phyloP scores from a whole-genome alignment of 1,284 basidiomycete genomes.

The Phenoliferia sp. region DNA sequence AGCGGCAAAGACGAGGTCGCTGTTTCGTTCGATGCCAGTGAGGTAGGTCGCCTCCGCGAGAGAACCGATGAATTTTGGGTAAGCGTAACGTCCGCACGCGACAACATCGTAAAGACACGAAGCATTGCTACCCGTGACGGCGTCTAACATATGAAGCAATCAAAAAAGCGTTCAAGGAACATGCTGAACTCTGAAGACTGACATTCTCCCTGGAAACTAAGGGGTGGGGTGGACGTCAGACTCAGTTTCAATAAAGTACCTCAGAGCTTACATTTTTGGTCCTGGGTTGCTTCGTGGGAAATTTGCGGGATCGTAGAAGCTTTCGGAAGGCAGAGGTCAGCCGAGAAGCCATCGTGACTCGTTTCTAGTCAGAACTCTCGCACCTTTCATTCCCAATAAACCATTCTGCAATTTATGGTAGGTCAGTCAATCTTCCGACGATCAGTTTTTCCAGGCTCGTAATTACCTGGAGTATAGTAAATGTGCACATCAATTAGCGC shows the following conservation, averaged over 20 bases:
- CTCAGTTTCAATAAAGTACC: neutral
- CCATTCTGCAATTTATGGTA: no score
- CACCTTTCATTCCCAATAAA: neutral
- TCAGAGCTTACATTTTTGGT: neutral
- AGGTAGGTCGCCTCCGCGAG: neutral
- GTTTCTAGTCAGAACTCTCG: no score
- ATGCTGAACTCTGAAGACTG: neutral
- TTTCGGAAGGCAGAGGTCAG: no score
- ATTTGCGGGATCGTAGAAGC: neutral
- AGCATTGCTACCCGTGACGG: neutral
- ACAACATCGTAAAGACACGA: neutral
- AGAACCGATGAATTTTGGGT: neutral
- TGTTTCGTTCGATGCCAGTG: neutral
- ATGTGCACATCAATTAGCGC: neutral
- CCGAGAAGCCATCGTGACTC: no score
- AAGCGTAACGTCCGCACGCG: neutral
- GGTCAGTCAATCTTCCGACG: no score
- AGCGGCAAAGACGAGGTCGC: neutral
- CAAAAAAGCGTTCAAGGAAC: neutral
- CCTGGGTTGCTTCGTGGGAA: neutral
- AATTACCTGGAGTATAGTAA: neutral
- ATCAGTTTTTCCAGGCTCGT: no score
- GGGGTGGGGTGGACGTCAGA: neutral
- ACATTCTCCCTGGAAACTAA: neutral
- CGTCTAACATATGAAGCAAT: no score